Percentiles rank a stretch among this genome's conserved stretches.
Evolutionary conservation across 495 filamentous ascomycete species (phyloP).

Genomic region (Penicillium salamii): DNA sequence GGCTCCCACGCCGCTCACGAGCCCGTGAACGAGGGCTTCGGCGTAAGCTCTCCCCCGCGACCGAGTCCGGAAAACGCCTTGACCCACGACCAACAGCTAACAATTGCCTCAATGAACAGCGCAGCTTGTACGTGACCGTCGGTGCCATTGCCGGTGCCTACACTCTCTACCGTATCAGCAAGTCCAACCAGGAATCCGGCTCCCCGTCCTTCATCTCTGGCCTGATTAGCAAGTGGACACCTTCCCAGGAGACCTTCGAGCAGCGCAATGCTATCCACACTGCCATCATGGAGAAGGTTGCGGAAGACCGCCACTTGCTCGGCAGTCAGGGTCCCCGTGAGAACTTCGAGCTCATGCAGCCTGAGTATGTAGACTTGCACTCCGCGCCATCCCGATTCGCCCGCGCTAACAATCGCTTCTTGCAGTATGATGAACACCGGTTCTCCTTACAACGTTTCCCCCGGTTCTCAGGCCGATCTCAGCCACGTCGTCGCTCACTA

Average conservation of each 20-base stretch:
- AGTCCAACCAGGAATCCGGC: conserved; percentile 44
- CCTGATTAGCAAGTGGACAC: conserved; percentile 53
- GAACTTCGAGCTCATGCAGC: conserved; percentile 55
- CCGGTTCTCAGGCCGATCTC: conserved; percentile 59
- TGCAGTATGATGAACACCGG: conserved; percentile 49
- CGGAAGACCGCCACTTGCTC: conserved; percentile 64
- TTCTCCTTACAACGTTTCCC: conserved; percentile 60
- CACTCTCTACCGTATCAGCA: conserved; percentile 52
- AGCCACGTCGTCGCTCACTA: conserved; percentile 62
- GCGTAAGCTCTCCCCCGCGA: conserved; percentile 49
- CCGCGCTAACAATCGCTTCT: neutral
- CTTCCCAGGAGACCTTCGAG: conserved; percentile 50
- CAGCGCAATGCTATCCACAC: conserved; percentile 63
- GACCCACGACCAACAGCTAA: conserved; percentile 14
- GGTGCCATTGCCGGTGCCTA: conserved; percentile 56
- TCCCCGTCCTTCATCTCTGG: conserved; percentile 53
- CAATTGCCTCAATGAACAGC: conserved; percentile 37
- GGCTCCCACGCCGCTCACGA: conserved; percentile 46
- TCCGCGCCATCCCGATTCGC: no score
- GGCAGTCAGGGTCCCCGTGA: conserved; percentile 47
- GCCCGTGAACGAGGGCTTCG: conserved; percentile 60
- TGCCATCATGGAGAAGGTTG: conserved; percentile 65
- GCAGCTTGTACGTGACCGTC: conserved; percentile 63
- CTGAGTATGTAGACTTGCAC: conserved; percentile 57
- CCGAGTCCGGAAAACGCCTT: conserved; percentile 5